Evolutionary conservation across 2,329 filamentous ascomycete species (phyloP).

Genomic region (Ascochyta pisi): DNA sequence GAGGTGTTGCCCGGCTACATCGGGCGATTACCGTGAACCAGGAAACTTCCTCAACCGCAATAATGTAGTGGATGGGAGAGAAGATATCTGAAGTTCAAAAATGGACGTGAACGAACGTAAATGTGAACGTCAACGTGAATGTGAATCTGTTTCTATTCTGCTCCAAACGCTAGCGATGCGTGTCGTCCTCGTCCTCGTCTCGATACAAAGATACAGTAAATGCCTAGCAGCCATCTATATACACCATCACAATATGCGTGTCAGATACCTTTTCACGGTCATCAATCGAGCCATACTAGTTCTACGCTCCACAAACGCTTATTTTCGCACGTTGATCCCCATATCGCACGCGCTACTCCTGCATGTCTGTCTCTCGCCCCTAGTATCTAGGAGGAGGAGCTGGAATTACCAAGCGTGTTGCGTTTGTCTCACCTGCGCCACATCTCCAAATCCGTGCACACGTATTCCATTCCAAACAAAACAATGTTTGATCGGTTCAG

Average conservation of each 20-base stretch:
- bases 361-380: neutral
- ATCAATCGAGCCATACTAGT: neutral
- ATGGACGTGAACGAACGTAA: too few relatives aligned
- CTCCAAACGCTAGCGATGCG: too few relatives aligned
- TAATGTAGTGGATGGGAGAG: too few relatives aligned
- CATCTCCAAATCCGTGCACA: neutral
- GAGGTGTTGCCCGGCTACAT: neutral
- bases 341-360: neutral
- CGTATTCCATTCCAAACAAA: neutral
- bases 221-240: neutral
- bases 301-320: neutral
- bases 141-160: too few relatives aligned
- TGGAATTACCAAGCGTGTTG: neutral
- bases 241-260: neutral
- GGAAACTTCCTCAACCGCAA: too few relatives aligned
- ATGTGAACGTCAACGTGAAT: too few relatives aligned
- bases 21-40: neutral
- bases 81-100: too few relatives aligned
- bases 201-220: too few relatives aligned
- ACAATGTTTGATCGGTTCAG: neutral
- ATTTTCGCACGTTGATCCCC: neutral
- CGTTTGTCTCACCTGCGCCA: neutral
- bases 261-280: neutral
- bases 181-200: too few relatives aligned
- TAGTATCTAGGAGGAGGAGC: too few relatives aligned